Percentiles rank a stretch among this genome's conserved stretches.
Evolutionary conservation across 805 yeast genomes (phyloP).

Genomic region (Candida patagonica): DNA sequence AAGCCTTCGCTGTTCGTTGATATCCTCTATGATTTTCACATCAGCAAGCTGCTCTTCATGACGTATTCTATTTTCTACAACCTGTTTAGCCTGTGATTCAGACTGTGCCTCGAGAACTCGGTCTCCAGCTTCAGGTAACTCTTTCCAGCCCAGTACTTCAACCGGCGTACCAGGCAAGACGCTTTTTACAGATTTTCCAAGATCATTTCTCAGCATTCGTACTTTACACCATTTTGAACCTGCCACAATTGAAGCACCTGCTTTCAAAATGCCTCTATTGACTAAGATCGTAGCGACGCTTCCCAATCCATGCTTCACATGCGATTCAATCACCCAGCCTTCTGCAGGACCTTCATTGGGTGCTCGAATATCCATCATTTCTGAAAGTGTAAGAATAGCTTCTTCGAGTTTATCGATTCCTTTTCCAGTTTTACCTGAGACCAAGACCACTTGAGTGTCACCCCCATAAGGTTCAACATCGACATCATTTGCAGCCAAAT

Average conservation of each 20-base stretch:
- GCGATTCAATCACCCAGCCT: conserved; percentile 87
- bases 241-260: conserved; percentile 70
- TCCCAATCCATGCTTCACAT: conserved; percentile 74
- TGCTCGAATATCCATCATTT: conserved; percentile 68
- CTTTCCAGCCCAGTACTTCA: conserved; percentile 91
- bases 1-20: conserved; percentile 58
- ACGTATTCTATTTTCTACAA: conserved; percentile 51
- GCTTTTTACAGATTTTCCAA: conserved; percentile 47
- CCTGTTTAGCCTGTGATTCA: conserved; percentile 70
- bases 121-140: conserved; percentile 86
- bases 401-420: conserved; percentile 89
- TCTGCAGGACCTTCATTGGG: conserved; percentile 41
- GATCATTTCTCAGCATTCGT: conserved; percentile 65
- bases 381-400: conserved; percentile 76
- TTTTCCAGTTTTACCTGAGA: conserved; percentile 81
- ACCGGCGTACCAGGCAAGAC: conserved; percentile 89
- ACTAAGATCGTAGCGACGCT: conserved; percentile 78
- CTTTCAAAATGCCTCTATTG: conserved; percentile 63
- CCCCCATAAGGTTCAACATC: conserved; percentile 94
- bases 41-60: conserved; percentile 47
- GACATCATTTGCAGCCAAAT: conserved; percentile 65
- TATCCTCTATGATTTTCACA: conserved; percentile 52
- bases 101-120: conserved; percentile 63
- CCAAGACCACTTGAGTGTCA: conserved; percentile 79
- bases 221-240: conserved; percentile 85